phyloP scores from a whole-genome alignment of 1,139 yeast genomes.

The Zygoascus hellenicus region DNA sequence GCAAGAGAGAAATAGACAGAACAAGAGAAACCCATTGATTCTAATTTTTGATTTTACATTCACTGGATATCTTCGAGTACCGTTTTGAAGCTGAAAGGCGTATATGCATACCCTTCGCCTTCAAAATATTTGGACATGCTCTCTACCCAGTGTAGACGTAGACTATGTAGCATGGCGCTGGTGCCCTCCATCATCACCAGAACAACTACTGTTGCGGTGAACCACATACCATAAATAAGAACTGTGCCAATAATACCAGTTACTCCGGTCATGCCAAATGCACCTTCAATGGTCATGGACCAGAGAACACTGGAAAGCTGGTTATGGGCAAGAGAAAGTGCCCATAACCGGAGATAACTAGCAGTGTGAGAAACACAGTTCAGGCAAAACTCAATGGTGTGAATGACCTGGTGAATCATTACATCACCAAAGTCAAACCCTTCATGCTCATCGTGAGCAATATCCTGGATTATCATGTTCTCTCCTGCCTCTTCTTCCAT shows the following conservation, averaged over 20 bases:
- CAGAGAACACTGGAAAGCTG: conserved; percentile 92
- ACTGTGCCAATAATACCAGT: conserved; percentile 71
- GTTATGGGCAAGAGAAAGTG: conserved; percentile 93
- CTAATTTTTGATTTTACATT: not conserved
- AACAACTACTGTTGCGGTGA: conserved; percentile 80
- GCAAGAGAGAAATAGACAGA: no score
- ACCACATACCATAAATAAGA: conserved; percentile 89
- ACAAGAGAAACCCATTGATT: no score
- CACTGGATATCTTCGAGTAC: conserved; percentile 12
- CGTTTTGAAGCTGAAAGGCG: conserved; percentile 61
- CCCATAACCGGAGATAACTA: conserved; percentile 94
- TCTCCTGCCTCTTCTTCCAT: conserved; percentile 25
- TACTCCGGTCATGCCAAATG: conserved; percentile 69
- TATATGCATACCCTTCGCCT: conserved; percentile 89
- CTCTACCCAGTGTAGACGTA: conserved; percentile 98
- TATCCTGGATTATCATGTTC: conserved; percentile 24
- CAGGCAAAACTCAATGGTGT: conserved; percentile 95
- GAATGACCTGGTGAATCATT: conserved; percentile 95
- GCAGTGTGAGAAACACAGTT: conserved; percentile 98
- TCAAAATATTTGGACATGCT: conserved; percentile 97
- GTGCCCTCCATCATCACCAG: conserved; percentile 98
- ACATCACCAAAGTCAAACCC: conserved; percentile 81
- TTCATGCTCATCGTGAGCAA: conserved; percentile 38
- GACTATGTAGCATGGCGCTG: conserved; percentile 95
- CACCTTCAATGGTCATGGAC: conserved; percentile 88